Evolutionary conservation across 2,329 filamentous ascomycete genomes (phyloP), one percentile per base, ranked within the genome.

Genomic region (Pestalotiopsis sp.): DNA sequence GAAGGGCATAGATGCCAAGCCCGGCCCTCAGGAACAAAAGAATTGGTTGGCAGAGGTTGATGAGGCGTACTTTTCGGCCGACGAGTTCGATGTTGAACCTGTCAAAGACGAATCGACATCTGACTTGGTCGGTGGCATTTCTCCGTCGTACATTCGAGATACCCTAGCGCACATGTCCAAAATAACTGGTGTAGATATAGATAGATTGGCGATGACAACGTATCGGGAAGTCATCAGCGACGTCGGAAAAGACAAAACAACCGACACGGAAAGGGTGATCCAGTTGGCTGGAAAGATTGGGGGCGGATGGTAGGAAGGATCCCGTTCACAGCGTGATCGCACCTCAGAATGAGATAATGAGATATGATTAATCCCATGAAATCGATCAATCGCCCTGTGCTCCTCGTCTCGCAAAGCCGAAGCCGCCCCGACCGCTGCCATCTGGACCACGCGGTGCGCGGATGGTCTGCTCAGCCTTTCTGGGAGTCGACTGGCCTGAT

Each of bases 191-290:
- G 89, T 97, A 72, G 86, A 88, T 31, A 81, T 92, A 76, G 88
- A 91, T 70, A 93, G 87, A 77, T 83, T 99, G 76, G 89, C 90
- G 68, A 93, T 92, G 79, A 99, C 96, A 68, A 97, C 90, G 65
- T 99, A 93, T 83, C 90, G 96, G 71, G 91, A 95, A 80, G 95
- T 99, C 25, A 91, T 98, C 75, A 98, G 95, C 82, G 94, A 98
- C 78, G 94, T 99, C 58, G 96, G 96, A 64, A 97, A 96, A 82
- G 86, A 88, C 71, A 83, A 87, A 78, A 76, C 84, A 79, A 84
- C 86, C 69, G 92, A 94, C 77, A 91, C 93, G 58, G 92, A 97
- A 76, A 89, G 91, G 69, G 95, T 97, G 55, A 92, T 94, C 69
- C 94, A 96, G 76, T 85, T 99, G 76, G 95, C 95, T 61, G 91